Percentiles rank a stretch among this genome's conserved stretches.
phyloP scores from a whole-genome alignment of 305 asterid species.

The Nicotiana rustica region DNA sequence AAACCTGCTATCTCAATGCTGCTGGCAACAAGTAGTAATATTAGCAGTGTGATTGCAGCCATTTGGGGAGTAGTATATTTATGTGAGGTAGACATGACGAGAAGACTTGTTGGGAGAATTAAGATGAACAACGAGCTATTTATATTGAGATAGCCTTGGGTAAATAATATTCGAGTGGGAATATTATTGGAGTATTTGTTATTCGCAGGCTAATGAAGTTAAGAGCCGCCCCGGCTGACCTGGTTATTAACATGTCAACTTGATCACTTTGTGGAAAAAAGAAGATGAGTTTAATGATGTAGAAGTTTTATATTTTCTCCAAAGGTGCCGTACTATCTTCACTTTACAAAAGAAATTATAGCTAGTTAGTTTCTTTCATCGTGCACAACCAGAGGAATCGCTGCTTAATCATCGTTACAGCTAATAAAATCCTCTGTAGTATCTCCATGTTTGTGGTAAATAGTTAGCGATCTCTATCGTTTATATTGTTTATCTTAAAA shows the following conservation, averaged over 20 bases:
- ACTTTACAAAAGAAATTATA: neutral
- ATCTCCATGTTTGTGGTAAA: too few species aligned
- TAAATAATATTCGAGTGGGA: neutral
- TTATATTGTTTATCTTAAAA: too few species aligned
- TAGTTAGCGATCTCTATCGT: too few species aligned
- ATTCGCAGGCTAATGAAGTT: slow-evolving; percentile 16
- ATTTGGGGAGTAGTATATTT: neutral
- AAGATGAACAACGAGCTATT: neutral
- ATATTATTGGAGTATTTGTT: neutral
- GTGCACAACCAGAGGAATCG: neutral
- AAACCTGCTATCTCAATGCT: slow-evolving; percentile 5
- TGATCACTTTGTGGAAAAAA: neutral
- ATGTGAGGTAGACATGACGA: neutral
- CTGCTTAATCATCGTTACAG: too few species aligned
- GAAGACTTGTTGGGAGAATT: neutral
- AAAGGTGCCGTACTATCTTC: neutral
- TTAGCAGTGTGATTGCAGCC: neutral
- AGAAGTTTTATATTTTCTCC: neutral
- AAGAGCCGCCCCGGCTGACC: neutral
- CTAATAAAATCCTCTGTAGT: too few species aligned
- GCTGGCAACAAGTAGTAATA: slow-evolving; percentile 24
- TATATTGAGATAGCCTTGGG: neutral
- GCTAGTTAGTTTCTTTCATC: too few species aligned
- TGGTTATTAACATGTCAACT: neutral
- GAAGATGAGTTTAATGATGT: neutral